Evolutionary conservation across 2,329 filamentous ascomycete species (phyloP).

Genomic region (Colletotrichum lini): DNA sequence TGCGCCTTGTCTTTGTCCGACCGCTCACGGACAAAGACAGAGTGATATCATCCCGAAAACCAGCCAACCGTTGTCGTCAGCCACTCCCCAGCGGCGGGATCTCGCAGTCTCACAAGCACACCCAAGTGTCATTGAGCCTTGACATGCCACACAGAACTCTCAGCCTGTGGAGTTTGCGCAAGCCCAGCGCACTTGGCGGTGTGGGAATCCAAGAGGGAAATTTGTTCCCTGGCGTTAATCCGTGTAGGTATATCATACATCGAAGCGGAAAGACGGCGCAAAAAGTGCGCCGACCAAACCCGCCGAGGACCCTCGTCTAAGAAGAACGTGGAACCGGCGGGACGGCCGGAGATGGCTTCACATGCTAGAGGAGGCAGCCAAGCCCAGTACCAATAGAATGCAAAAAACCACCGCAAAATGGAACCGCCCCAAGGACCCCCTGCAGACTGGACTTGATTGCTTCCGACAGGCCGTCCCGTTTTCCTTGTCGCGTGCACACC

Average conservation of each 20-base stretch:
- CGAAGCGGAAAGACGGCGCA: slow-evolving; percentile 2
- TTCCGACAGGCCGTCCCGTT: slow-evolving; percentile 26
- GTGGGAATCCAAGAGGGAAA: slow-evolving; percentile 13
- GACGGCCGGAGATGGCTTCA: slow-evolving; percentile 41
- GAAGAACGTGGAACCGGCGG: slow-evolving; percentile 39
- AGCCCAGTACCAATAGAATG: slow-evolving; percentile 11
- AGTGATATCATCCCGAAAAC: slow-evolving; percentile 39
- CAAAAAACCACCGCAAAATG: slow-evolving; percentile 6
- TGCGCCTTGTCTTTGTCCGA: slow-evolving; percentile 38
- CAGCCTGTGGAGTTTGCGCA: slow-evolving; percentile 26
- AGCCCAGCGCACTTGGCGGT: slow-evolving; percentile 31
- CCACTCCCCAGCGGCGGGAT: slow-evolving; percentile 22
- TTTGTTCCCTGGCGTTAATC: neutral
- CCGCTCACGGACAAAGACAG: slow-evolving; percentile 38
- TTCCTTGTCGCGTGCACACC: slow-evolving; percentile 34
- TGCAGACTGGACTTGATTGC: slow-evolving; percentile 30
- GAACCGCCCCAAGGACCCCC: slow-evolving; percentile 26
- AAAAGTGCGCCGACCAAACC: slow-evolving; percentile 13
- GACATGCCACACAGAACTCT: slow-evolving; percentile 32
- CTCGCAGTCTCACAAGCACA: slow-evolving; percentile 26
- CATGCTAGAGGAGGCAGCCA: slow-evolving; percentile 37
- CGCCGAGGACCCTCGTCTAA: slow-evolving; percentile 22
- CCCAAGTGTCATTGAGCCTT: slow-evolving; percentile 26
- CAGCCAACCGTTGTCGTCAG: slow-evolving; percentile 26
- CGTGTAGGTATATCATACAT: slow-evolving; percentile 3